Evolutionary conservation across 1,284 basidiomycete species (phyloP).

Genomic region (Sporisorium iseilematis-ciliati): DNA sequence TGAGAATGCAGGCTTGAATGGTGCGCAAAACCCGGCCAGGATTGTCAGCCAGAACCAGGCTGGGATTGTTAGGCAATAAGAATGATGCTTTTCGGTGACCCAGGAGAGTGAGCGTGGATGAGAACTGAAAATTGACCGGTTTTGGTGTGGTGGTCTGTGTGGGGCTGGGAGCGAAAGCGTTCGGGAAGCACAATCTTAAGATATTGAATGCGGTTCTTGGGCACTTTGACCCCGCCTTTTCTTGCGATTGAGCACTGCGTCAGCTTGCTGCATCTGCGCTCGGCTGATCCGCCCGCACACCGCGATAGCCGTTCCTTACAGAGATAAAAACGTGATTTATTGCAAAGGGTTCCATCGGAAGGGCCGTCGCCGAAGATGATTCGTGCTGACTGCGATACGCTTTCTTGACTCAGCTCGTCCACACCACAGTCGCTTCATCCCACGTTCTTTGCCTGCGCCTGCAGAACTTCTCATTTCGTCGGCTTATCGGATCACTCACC

Average conservation of each 20-base stretch:
- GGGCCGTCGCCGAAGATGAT: slow-evolving; percentile 4
- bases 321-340: slow-evolving; percentile 3
- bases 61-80: background rate
- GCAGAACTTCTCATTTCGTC: background rate
- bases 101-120: background rate
- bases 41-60: too few relatives aligned
- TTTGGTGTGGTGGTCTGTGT: background rate
- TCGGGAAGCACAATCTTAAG: background rate
- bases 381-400: background rate
- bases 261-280: background rate
- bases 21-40: too few relatives aligned
- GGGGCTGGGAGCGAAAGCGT: background rate
- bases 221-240: slow-evolving; percentile 2
- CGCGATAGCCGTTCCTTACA: slow-evolving; percentile 4
- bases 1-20: slow-evolving; percentile 11
- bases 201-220: background rate
- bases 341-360: slow-evolving; percentile 1
- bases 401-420: too few relatives aligned
- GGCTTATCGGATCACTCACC: background rate
- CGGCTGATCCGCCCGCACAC: slow-evolving; percentile 4
- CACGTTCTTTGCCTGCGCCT: background rate
- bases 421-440: background rate
- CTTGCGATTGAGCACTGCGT: background rate
- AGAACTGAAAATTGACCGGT: background rate
- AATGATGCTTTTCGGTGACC: background rate